Percentiles rank a stretch among this genome's conserved stretches.
Conservation (phyloP, 2,329 filamentous ascomycete species). For the Colletotrichum musicola region DNA sequence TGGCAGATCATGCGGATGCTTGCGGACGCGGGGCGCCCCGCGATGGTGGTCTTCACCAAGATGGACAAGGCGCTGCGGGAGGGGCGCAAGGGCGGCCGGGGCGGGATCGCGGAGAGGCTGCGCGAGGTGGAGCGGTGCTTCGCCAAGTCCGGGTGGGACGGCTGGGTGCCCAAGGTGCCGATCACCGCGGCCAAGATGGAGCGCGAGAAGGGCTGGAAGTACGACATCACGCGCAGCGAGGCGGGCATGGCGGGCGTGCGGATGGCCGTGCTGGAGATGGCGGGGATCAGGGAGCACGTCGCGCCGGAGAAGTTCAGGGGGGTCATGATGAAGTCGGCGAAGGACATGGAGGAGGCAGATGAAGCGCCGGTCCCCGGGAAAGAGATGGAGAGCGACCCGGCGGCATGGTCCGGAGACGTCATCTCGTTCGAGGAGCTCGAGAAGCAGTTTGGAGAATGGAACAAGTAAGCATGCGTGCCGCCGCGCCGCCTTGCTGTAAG, state of each 20-base stretch:
- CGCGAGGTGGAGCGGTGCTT: constrained; percentile 32
- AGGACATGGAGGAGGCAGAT: neutral
- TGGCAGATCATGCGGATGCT: constrained; percentile 61
- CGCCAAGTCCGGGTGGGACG: constrained; percentile 32
- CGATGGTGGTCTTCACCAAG: constrained; percentile 67
- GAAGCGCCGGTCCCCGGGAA: constrained; percentile 12
- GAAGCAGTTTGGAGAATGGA: constrained; percentile 39
- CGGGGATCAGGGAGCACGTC: constrained; percentile 47
- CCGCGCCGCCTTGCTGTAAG: neutral
- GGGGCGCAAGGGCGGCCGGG: constrained; percentile 40
- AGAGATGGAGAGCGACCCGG: constrained; percentile 33
- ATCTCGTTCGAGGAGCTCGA: constrained; percentile 52
- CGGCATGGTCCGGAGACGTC: constrained; percentile 48
- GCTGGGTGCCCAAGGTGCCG: constrained; percentile 48
- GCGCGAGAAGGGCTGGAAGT: constrained; percentile 44
- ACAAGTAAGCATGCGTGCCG: neutral
- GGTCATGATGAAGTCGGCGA: neutral
- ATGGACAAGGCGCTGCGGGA: constrained; percentile 60
- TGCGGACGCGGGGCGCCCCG: constrained; percentile 58
- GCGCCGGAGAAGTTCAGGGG: constrained; percentile 1
- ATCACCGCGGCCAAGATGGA: constrained; percentile 55
- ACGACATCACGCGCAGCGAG: constrained; percentile 43
- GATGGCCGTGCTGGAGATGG: constrained; percentile 55
- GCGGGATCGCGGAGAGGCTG: constrained; percentile 40
- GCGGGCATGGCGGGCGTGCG: constrained; percentile 56